Evolutionary conservation across 192 early-diverging fungal genomes (phyloP).

Genomic region (Linnemannia zychae): DNA sequence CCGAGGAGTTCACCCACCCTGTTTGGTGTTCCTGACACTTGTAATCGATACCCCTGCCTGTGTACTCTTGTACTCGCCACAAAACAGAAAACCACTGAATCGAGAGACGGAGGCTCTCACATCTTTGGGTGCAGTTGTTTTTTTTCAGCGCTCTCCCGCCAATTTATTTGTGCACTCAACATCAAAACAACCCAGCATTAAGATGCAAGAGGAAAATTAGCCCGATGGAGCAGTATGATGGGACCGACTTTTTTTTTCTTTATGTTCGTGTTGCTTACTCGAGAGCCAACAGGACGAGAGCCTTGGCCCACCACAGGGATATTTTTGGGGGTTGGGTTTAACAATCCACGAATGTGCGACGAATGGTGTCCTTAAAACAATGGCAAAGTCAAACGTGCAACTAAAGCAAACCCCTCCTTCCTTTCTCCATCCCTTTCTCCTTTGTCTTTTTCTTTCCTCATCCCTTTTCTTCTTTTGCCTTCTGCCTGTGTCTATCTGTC

Average conservation of each 20-base stretch:
- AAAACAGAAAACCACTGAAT: not conserved
- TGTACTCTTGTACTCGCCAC: not conserved
- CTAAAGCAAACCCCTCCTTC: not conserved
- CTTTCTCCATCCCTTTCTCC: not conserved
- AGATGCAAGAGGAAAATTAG: not conserved
- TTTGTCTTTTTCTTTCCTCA: not conserved
- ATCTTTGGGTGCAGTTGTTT: not conserved
- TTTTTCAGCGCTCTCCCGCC: constrained; percentile 8
- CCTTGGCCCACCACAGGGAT: not conserved
- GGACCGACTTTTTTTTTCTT: not conserved
- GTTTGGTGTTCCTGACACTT: constrained; percentile 4
- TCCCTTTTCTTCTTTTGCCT: not conserved
- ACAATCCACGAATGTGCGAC: not conserved
- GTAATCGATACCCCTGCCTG: constrained; percentile 1
- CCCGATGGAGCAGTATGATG: not conserved
- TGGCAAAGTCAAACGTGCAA: not conserved
- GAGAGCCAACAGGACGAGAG: not conserved
- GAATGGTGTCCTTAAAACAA: not conserved
- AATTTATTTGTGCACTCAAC: constrained; percentile 5
- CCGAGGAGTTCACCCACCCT: not conserved
- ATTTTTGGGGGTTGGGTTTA: not conserved
- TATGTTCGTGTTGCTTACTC: no score
- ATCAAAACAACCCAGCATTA: not conserved
- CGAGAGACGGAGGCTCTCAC: not conserved
- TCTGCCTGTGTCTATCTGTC: not conserved